phyloP scores from a whole-genome alignment of 2,329 filamentous ascomycete genomes.

The Paecilomyces sp. region DNA sequence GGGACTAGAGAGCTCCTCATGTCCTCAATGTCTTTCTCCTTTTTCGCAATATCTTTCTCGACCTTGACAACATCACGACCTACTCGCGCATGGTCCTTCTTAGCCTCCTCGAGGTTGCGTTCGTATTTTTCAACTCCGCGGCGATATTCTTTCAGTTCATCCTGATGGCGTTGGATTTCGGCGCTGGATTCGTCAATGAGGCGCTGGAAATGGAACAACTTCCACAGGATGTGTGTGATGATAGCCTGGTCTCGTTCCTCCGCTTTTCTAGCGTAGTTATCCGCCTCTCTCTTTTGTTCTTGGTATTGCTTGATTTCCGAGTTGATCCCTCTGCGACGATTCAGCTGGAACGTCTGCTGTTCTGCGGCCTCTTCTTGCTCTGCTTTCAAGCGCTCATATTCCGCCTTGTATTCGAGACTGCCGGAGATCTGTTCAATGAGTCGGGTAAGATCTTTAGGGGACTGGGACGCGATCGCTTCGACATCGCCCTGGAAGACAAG shows the following conservation, averaged over 20 bases:
- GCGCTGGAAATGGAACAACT: constrained; percentile 89
- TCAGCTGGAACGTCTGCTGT: constrained; percentile 80
- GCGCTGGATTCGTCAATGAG: constrained; percentile 86
- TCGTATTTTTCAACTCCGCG: constrained; percentile 84
- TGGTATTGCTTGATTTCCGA: constrained; percentile 97
- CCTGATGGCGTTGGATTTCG: constrained; percentile 87
- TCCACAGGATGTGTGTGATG: constrained; percentile 92
- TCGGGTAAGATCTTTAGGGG: constrained; percentile 84
- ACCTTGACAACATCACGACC: constrained; percentile 69
- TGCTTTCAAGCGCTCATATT: constrained; percentile 84
- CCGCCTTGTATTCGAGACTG: constrained; percentile 85
- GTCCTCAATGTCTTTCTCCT: constrained; percentile 81
- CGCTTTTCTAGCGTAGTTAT: constrained; percentile 84
- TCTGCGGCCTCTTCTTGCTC: constrained; percentile 82
- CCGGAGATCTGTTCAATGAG: constrained; percentile 97
- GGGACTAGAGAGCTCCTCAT: constrained; percentile 80
- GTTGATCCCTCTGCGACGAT: constrained; percentile 87
- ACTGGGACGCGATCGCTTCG: constrained; percentile 92
- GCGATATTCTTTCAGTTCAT: constrained; percentile 86
- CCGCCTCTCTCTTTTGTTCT: constrained; percentile 91
- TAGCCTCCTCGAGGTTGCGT: constrained; percentile 69
- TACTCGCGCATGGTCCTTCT: constrained; percentile 72
- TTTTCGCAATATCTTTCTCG: constrained; percentile 78
- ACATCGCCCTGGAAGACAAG: constrained; percentile 98
- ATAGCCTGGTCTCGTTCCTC: constrained; percentile 87